Percentiles rank a stretch among this genome's conserved stretches.
Evolutionary conservation across 2,329 filamentous ascomycete species (phyloP).

Genomic region (Eutypa lata): DNA sequence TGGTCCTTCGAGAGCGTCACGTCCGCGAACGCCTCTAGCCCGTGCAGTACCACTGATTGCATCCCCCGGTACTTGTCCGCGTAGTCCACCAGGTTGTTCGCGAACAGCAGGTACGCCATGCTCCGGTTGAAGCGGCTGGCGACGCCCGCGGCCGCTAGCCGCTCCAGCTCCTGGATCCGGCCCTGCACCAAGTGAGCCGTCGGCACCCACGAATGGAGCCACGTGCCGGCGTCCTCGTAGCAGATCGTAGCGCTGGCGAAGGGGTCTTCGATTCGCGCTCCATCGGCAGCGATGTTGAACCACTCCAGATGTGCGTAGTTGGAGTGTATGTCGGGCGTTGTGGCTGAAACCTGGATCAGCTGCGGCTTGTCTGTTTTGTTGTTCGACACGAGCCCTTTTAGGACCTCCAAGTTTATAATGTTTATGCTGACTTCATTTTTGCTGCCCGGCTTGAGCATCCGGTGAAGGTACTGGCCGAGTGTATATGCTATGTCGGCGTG

Average conservation of each 20-base stretch:
- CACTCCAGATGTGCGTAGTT: too few species aligned
- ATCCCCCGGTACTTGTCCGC: constrained; percentile 35
- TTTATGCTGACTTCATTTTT: constrained; percentile 30
- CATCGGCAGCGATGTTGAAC: too few species aligned
- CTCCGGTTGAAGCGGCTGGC: constrained; percentile 59
- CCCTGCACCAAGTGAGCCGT: constrained; percentile 55
- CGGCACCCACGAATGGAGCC: constrained; percentile 53
- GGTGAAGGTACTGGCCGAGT: constrained; percentile 56
- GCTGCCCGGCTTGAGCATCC: constrained; percentile 44
- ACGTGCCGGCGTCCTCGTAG: constrained; percentile 48
- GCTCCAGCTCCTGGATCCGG: constrained; percentile 40
- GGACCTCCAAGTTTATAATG: constrained; percentile 35
- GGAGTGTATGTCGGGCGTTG: too few species aligned
- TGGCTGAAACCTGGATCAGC: too few species aligned
- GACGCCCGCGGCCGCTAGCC: constrained; percentile 51
- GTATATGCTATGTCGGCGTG: constrained; percentile 66
- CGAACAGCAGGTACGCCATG: constrained; percentile 58
- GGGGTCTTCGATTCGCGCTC: constrained; percentile 20
- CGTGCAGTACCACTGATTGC: constrained; percentile 35
- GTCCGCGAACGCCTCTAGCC: constrained; percentile 29
- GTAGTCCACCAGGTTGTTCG: constrained; percentile 34
- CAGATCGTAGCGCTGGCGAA: too few species aligned
- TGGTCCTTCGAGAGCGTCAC: constrained; percentile 23
- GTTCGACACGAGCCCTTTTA: constrained; percentile 32
- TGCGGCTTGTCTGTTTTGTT: too few species aligned